Evolutionary conservation across 371 early-diverging fungal species (phyloP), one percentile per base, ranked within the genome.

Genomic region (Thermomucor indicae-seudaticae): DNA sequence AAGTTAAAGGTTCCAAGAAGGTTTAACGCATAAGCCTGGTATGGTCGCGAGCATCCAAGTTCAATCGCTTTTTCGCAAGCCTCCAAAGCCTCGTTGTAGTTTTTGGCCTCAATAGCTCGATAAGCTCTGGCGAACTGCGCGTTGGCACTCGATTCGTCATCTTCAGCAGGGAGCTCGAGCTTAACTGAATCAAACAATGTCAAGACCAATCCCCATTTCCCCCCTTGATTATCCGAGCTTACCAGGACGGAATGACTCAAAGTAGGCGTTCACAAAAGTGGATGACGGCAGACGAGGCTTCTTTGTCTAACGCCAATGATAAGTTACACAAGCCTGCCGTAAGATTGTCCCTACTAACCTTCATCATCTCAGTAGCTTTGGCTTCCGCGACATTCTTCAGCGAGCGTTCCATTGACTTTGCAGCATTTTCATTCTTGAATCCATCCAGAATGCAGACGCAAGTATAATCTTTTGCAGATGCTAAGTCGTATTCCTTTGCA

Each of bases 371-470:
- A 53, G 79, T 78, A 14, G 96, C 89, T 60, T 85, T 83, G 19
- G 60, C 69, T 53, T 84, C 85, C 11, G 93, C 89, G 14, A 95
- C 69, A 57, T 75, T 81, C 75, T 92, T 91, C 58, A 96, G 70
- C 51, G 93, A 76, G 38, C 95, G 88, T 57, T 97, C 98, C 65
- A 93, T 91, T 4, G 94, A 78, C 46, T 79, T 71, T 16, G 92
- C 81, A 19, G 91, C 87, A 41, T 75, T 56, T 32, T 88, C 86
- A 64, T 91, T 93, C 49, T 86, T 88, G 80, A 95, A 96, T 41
- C 89, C 90, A 50, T 96, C 96, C 20, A 96, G 74, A 57, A 96
- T 91, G 70, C 96, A 95, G 11, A 90, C 84, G 6, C 90, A 88
- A 11, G 95, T 95, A 54, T 84, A 95, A 65, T 96, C 96, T 85